Conservation (phyloP, 768 basidiomycete species). For the Trametes elegans region DNA sequence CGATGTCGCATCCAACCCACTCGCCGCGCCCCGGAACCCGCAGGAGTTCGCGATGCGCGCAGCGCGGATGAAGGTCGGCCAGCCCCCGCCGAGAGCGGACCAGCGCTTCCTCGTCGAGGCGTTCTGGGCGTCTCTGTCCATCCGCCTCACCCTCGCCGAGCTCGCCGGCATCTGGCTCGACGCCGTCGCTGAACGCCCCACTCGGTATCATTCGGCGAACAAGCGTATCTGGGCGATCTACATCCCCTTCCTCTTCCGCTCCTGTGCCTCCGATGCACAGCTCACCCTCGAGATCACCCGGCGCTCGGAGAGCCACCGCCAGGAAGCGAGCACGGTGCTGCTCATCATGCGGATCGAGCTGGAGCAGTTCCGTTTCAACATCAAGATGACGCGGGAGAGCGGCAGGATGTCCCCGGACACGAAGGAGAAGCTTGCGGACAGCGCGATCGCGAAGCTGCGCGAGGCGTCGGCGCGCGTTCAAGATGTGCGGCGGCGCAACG, state of each 20-base stretch:
- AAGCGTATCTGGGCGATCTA: conserved; percentile 49
- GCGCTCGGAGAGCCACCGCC: conserved; percentile 51
- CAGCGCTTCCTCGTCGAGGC: conserved; percentile 61
- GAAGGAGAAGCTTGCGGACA: conserved; percentile 25
- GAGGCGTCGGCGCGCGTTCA: conserved; percentile 1
- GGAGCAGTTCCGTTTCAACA: conserved; percentile 50
- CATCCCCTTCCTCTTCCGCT: conserved; percentile 42
- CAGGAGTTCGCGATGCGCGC: conserved; percentile 49
- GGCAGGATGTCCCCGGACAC: conserved; percentile 15
- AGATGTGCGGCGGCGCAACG: conserved; percentile 11
- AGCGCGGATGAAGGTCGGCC: conserved; percentile 53
- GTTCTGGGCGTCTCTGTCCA: conserved; percentile 50
- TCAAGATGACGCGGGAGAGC: conserved; percentile 33
- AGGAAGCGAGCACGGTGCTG: conserved; percentile 45
- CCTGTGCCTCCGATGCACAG: conserved; percentile 45
- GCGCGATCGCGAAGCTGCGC: conserved; percentile 19
- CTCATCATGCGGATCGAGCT: conserved; percentile 44
- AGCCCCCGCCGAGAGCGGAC: conserved; percentile 57
- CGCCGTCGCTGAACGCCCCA: conserved; percentile 25
- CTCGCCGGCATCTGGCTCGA: conserved; percentile 44
- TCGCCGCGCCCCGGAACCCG: conserved; percentile 39
- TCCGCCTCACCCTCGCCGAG: conserved; percentile 50
- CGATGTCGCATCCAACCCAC: conserved; percentile 30
- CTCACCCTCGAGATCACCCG: conserved; percentile 46
- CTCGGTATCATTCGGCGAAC: conserved; percentile 26